Conservation (phyloP, 208 protist genomes). For the Crithidia sp. region DNA sequence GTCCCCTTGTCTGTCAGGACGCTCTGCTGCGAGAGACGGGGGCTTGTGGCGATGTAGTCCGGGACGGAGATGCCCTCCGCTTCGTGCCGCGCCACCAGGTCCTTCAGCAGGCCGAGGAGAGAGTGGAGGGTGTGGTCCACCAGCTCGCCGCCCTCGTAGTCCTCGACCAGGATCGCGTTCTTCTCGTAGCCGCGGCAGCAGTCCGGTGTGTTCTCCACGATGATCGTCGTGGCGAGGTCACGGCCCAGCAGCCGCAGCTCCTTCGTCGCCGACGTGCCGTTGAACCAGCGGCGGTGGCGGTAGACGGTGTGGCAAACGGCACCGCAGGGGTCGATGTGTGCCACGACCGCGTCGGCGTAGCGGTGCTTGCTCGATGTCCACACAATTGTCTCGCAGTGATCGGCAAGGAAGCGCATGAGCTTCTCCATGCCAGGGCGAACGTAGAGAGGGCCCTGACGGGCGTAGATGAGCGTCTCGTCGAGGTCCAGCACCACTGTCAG, state of each 20-base stretch:
- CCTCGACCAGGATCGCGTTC: conserved; percentile 86
- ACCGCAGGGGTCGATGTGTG: conserved; percentile 73
- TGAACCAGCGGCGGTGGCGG: conserved; percentile 81
- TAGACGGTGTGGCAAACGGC: conserved; percentile 80
- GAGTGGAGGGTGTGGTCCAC: conserved; percentile 80
- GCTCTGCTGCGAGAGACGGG: conserved; percentile 37
- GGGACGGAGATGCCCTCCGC: conserved; percentile 57
- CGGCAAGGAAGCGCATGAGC: conserved; percentile 77
- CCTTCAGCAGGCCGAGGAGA: conserved; percentile 66
- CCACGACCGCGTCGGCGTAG: conserved; percentile 89
- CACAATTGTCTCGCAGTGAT: conserved; percentile 85
- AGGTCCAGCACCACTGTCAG: conserved; percentile 92
- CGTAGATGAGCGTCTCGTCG: conserved; percentile 92
- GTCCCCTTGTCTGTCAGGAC: conserved; percentile 76
- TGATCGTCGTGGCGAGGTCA: conserved; percentile 72
- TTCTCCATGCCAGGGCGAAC: conserved; percentile 83
- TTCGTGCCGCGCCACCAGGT: conserved; percentile 63
- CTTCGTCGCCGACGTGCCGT: conserved; percentile 66
- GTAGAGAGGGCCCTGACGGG: conserved; percentile 85
- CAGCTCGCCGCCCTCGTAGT: conserved; percentile 92
- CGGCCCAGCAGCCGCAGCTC: conserved; percentile 85
- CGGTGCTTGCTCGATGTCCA: conserved; percentile 85
- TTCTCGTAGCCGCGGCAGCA: conserved; percentile 87
- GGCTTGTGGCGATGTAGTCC: conserved; percentile 71
- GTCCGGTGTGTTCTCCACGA: conserved; percentile 93